Conservation (phyloP, 169 alveolate species). For the Cardiosporidium cionae region DNA sequence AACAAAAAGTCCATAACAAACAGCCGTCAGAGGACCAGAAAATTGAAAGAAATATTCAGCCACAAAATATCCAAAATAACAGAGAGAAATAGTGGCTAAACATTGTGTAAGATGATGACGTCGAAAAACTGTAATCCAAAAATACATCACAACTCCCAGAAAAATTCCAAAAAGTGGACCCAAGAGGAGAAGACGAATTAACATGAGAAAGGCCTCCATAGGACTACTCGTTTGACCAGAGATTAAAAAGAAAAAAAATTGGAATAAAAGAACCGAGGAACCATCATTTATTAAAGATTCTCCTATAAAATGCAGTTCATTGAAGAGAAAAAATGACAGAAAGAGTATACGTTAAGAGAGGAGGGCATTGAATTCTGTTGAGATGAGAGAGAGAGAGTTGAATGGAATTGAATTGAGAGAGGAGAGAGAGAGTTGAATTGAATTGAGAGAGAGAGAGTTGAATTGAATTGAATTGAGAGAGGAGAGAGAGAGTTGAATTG, state of each 20-base stretch:
- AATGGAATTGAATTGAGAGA: neutral
- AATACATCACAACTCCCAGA: constrained; percentile 53
- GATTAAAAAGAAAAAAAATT: constrained; percentile 59
- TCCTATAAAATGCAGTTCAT: neutral
- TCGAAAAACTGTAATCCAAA: constrained; percentile 64
- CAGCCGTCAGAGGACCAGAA: constrained; percentile 75
- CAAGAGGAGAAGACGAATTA: constrained; percentile 55
- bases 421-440: too few relatives aligned
- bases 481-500: too few relatives aligned
- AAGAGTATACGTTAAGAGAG: neutral
- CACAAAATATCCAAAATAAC: constrained; percentile 56
- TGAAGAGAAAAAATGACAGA: neutral
- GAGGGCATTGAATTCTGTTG: neutral
- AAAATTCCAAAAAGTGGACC: constrained; percentile 67
- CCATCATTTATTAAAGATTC: constrained; percentile 78
- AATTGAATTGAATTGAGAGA: too few relatives aligned
- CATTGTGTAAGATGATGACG: constrained; percentile 60
- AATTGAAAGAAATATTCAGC: constrained; percentile 58
- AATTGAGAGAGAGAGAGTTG: too few relatives aligned
- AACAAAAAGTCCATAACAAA: constrained; percentile 70
- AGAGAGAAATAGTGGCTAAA: constrained; percentile 20
- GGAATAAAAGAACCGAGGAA: constrained; percentile 66
- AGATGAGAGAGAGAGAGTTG: neutral
- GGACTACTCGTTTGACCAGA: constrained; percentile 52
- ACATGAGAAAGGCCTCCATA: constrained; percentile 45